Evolutionary conservation across 2,329 filamentous ascomycete species (phyloP), one percentile per base, ranked within the genome.

Genomic region (Aureobasidium sp.): DNA sequence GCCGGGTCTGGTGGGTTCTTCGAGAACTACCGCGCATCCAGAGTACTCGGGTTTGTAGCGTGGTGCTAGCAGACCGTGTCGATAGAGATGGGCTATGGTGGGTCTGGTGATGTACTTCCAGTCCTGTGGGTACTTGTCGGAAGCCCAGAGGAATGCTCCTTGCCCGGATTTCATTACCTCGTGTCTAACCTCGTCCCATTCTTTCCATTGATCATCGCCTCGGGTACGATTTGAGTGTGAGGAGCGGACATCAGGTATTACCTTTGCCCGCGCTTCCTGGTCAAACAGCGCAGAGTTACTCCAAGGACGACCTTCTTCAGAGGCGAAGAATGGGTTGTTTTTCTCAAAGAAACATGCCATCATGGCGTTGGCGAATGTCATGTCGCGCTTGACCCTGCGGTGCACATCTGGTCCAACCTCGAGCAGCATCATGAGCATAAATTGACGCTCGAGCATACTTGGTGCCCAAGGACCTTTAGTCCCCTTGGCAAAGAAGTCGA

Each of bases 11-110:
- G 67, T 67, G 0, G 73, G 70, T 56, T 80, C 78, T 7, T 70
- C 70, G 34, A 67, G 69, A 2, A 73, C 74, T 3, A 74, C 71
- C 10, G 74, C 76, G 51, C 74, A 68, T 5, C 78, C 78, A 5
- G 72, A 67, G 51, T 71, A 68, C 4, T 69, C 37, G 2, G 62
- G 62, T 12, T 66, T 64, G 59, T 72, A 73, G 36, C 70, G 70
- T 53, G 69, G 64, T 27, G 68, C 68, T 57, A 81, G 74, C 39
- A 81, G 68, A 55, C 79, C 79, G 17, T 76, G 75, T 64, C 76
- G 75, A 68, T 79, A 81, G 12, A 81, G 67, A n/a, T 74, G 73
- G 1, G 76, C 75, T 52, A 80, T 70, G 17, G 75, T 75, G 7
- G 76, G 77, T 1, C 78, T 71, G 23, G 74, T 69, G 7, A 68